Percentiles rank a stretch among this genome's conserved stretches.
These are phyloP conservation scores for Trichophyton benhamiae DNA, from an alignment of 2,329 filamentous ascomycete species.

Conservation along the genomic window DNA sequence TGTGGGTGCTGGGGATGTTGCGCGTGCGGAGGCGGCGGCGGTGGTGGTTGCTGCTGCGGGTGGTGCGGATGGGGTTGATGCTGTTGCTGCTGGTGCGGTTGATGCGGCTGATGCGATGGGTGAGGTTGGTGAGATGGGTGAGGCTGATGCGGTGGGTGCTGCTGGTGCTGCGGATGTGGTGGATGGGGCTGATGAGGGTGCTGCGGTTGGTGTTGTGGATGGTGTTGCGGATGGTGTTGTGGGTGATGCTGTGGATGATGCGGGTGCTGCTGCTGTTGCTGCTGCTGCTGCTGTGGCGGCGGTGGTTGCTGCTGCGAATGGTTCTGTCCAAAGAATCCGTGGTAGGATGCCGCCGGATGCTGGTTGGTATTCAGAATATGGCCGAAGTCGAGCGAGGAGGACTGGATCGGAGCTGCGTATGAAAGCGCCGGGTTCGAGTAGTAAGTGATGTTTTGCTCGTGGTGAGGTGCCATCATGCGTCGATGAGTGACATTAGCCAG, in stretches of 20 bases:
- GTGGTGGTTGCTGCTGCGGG: constrained; percentile 16
- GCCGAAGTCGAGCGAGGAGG: constrained; percentile 23
- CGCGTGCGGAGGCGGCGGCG: not conserved
- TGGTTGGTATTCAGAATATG: constrained; percentile 23
- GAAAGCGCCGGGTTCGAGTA: constrained; percentile 26
- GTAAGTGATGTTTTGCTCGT: constrained; percentile 26
- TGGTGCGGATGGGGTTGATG: constrained; percentile 14
- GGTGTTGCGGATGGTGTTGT: constrained; percentile 20
- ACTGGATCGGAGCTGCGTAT: constrained; percentile 27
- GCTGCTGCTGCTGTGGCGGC: constrained; percentile 11
- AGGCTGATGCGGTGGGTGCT: constrained; percentile 16
- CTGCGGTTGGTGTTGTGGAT: constrained; percentile 15
- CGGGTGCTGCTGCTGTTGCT: not conserved
- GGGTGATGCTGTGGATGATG: constrained; percentile 14
- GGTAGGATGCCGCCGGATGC: constrained; percentile 20
- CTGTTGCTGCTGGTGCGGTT: constrained; percentile 21
- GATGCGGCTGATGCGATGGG: constrained; percentile 17
- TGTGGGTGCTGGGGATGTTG: constrained; percentile 3
- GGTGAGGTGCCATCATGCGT: constrained; percentile 26
- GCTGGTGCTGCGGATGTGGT: constrained; percentile 21
- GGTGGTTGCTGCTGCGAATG: constrained; percentile 8
- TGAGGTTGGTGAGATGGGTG: constrained; percentile 20
- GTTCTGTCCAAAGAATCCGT: constrained; percentile 24
- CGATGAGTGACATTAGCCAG: constrained; percentile 26
- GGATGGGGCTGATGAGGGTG: constrained; percentile 10